These are phyloP conservation scores for Auriculariales sp. DNA, from an alignment of 768 basidiomycete genomes.

Conservation along the genomic window DNA sequence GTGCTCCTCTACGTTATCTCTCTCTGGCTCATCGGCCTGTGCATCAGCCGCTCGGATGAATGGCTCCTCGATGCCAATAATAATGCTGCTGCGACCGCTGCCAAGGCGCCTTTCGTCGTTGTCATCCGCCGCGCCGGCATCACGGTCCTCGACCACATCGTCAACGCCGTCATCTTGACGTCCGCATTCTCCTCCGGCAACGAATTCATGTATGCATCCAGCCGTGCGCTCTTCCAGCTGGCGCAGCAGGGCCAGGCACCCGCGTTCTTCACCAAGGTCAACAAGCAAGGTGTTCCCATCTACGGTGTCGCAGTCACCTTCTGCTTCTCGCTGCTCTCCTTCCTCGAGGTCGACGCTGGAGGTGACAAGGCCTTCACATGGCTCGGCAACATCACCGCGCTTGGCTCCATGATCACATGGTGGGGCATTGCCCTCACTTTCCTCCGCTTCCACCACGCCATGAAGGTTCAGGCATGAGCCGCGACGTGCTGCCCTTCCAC, in stretches of 20 bases:
- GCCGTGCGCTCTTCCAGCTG: conserved; percentile 36
- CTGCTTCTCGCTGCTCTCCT: conserved; percentile 11
- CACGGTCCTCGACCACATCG: conserved; percentile 18
- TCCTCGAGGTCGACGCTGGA: conserved; percentile 15
- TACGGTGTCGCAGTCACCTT: conserved; percentile 24
- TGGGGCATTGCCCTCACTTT: conserved; percentile 18
- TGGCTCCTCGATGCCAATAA: conserved; percentile 14
- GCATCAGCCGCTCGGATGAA: conserved; percentile 18
- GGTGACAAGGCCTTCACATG: conserved; percentile 9
- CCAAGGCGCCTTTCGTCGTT: conserved; percentile 23
- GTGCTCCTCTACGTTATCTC: conserved; percentile 19
- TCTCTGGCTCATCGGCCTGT: conserved; percentile 21
- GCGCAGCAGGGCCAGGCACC: conserved; percentile 51
- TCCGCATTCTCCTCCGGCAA: conserved; percentile 14
- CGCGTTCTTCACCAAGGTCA: conserved; percentile 35
- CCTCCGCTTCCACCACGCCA: conserved; percentile 22
- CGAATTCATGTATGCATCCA: conserved; percentile 22
- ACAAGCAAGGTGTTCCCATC: conserved; percentile 40
- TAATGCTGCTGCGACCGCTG: conserved; percentile 15
- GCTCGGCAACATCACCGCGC: background rate
- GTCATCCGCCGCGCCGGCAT: conserved; percentile 23
- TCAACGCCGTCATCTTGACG: conserved; percentile 22
- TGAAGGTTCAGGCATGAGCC: conserved; percentile 19
- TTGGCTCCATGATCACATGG: conserved; percentile 19
- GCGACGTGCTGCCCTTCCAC: conserved; percentile 17